Percentiles rank a stretch among this genome's conserved stretches.
phyloP scores from a whole-genome alignment of 169 alveolate species.

The Toxoplasma gondii region DNA sequence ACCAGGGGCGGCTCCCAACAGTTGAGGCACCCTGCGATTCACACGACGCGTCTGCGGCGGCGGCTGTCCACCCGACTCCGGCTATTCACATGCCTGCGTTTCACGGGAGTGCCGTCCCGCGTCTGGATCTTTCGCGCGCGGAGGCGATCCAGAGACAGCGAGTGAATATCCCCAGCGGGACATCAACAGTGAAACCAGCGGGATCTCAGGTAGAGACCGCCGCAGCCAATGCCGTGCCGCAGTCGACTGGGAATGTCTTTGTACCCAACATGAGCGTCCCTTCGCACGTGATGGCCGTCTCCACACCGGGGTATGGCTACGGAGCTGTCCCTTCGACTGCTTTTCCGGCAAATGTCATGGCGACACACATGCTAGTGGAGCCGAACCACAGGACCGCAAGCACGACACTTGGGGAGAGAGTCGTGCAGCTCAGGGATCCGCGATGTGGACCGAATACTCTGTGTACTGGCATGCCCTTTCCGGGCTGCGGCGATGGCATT shows the following conservation, averaged over 20 bases:
- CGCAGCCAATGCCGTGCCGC: neutral
- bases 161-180: neutral
- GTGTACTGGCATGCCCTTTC: neutral
- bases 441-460: neutral
- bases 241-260: neutral
- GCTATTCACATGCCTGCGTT: neutral
- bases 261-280: neutral
- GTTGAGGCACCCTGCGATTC: neutral
- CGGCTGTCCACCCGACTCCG: neutral
- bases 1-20: too few relatives aligned
- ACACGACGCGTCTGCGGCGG: neutral
- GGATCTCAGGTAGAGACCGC: too few relatives aligned
- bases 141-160: constrained; percentile 19
- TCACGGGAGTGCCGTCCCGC: neutral
- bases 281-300: neutral
- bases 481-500: neutral
- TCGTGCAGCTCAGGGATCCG: neutral
- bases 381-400: neutral
- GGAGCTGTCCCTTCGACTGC: too few relatives aligned
- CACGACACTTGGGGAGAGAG: neutral
- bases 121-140: constrained; percentile 6
- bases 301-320: too few relatives aligned
- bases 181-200: too few relatives aligned
- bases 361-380: neutral
- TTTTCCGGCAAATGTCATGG: neutral